phyloP scores from a whole-genome alignment of 1,284 basidiomycete species.

The Hemileia vastatrix region DNA sequence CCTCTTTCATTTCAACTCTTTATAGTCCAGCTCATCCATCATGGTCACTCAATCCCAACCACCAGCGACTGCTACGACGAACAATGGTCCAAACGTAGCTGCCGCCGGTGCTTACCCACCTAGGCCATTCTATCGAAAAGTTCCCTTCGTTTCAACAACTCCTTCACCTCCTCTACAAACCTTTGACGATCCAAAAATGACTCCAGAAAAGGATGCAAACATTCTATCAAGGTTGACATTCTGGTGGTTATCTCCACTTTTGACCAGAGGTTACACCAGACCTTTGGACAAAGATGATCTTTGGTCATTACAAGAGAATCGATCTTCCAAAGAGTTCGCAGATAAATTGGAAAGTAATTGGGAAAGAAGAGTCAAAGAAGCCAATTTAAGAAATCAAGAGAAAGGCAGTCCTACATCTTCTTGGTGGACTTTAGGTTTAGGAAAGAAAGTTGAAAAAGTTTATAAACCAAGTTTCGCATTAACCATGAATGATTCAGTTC shows the following conservation, averaged over 20 bases:
- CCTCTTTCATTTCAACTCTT: too few species aligned
- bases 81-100: background rate
- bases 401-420: slow-evolving; percentile 38
- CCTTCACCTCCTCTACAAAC: background rate
- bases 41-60: too few species aligned
- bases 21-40: too few species aligned
- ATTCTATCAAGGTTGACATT: slow-evolving; percentile 22
- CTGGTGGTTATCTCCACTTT: slow-evolving; percentile 26
- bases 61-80: background rate
- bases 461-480: slow-evolving; percentile 57
- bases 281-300: slow-evolving; percentile 72
- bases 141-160: background rate
- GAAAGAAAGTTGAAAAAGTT: slow-evolving; percentile 57
- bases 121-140: background rate
- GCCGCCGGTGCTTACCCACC: background rate
- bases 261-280: slow-evolving; percentile 52
- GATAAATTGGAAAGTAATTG: slow-evolving; percentile 58
- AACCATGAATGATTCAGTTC: slow-evolving; percentile 71
- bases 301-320: slow-evolving; percentile 58
- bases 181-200: background rate
- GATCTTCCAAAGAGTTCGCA: slow-evolving; percentile 54
- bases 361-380: slow-evolving; percentile 51
- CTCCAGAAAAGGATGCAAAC: slow-evolving; percentile 6
- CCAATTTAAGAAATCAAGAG: slow-evolving; percentile 58
- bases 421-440: background rate